Evolutionary conservation across 345 rosid species (phyloP), one percentile per base, ranked within the genome.

Genomic region (Camelina hispida): DNA sequence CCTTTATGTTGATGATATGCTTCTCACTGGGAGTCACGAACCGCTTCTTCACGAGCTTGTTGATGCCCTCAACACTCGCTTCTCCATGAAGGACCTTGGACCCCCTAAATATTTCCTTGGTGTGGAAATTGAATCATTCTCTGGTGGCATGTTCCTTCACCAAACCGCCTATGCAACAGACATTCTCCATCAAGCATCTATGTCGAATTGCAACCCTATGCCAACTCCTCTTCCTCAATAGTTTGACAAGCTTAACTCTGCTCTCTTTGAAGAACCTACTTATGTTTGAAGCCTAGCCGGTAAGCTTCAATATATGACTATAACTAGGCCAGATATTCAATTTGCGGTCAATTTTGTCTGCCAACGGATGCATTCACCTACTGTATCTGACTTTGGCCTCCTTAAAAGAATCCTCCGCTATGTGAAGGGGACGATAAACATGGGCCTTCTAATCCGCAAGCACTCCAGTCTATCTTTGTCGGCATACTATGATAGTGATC

Each of bases 11-110:
- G 28, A 25, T 25, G 28, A 25, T 3, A 54, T 54, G 0, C 3
- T 57, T 0, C 13, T 54, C 0, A 23, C 59, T 0, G 16, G 59
- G 1, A 54, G 16, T 0, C 2, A 23, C 0, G 9, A 13, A 0
- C 0, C 2, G 0, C 9, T 13, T 0, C 17, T 14, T 0, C 5
- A 28, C 0, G 0, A 13, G 1, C 37, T 55, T 0, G 2, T 55
- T 0, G 0, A 0, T 0, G 0, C n/a, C 0, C 16, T 55, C 1
- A 55, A 7, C 37, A 14, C 0, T 20, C 22, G 22, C 22, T 20
- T 20, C 22, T 20, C 22, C 22, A 20, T 20, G 22, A 20, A 20
- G 22, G 22, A 20, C 22, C 22, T 20, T 20, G 22, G 22, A 20
- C 22, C 22, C 22, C 22, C 22, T 20, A 20, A 20, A 20, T 20